These are phyloP conservation scores for Chlorella sorokiniana DNA, from an alignment of 139 green algal genomes.

Conservation along the genomic window DNA sequence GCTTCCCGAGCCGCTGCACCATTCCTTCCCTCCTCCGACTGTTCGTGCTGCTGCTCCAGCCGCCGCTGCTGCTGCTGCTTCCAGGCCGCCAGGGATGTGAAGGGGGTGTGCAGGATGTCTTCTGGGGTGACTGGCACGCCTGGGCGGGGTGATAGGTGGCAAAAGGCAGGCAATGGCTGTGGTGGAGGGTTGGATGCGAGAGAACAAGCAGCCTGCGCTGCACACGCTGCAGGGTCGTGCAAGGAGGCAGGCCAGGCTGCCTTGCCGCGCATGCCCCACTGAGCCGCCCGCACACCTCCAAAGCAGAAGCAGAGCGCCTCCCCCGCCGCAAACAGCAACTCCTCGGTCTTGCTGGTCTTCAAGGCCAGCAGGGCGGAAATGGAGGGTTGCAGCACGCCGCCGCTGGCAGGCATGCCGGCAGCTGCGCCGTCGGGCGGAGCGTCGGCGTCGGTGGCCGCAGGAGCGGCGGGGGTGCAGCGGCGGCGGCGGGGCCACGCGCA, in stretches of 20 bases:
- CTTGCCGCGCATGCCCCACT: too few species aligned
- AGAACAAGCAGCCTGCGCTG: background rate
- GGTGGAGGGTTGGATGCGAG: background rate
- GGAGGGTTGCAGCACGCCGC: slow-evolving; percentile 23
- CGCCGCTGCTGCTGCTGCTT: slow-evolving; percentile 23
- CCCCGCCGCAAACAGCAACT: slow-evolving; percentile 76
- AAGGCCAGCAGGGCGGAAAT: slow-evolving; percentile 54
- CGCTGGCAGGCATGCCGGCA: background rate
- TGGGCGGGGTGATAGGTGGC: slow-evolving; percentile 1
- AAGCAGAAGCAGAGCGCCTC: slow-evolving; percentile 83
- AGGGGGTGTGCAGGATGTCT: slow-evolving; percentile 55
- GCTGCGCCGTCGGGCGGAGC: background rate
- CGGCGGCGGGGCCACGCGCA: background rate
- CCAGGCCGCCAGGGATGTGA: slow-evolving; percentile 46
- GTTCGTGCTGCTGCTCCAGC: background rate
- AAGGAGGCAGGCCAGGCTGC: too few species aligned
- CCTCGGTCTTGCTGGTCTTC: slow-evolving; percentile 63
- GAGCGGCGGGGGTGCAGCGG: background rate
- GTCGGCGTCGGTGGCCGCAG: background rate
- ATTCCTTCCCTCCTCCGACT: background rate
- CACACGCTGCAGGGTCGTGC: background rate
- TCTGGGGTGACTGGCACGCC: slow-evolving; percentile 51
- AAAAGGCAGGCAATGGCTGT: background rate
- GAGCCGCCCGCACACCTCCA: slow-evolving; percentile 48
- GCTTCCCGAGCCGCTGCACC: background rate